Percentiles rank a stretch among this genome's conserved stretches.
phyloP scores from a whole-genome alignment of 2,329 filamentous ascomycete species.

The Nigrograna mackinnonii region DNA sequence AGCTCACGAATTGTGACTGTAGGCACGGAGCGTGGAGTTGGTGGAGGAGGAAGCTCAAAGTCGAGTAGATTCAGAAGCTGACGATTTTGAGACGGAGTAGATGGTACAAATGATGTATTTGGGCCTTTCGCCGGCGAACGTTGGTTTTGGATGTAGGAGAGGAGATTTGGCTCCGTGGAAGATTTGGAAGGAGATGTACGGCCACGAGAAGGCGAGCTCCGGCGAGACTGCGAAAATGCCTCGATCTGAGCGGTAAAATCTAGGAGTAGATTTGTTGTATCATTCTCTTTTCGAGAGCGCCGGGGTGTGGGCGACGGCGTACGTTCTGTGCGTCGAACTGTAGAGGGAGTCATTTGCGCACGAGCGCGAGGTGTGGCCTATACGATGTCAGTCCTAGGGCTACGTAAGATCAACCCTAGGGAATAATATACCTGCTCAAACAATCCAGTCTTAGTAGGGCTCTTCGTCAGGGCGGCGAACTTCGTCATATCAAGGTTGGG shows the following conservation, averaged over 20 bases:
- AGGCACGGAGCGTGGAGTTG: slow-evolving; percentile 88
- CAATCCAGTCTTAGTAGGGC: slow-evolving; percentile 46
- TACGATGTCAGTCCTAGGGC: slow-evolving; percentile 7
- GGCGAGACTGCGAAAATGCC: slow-evolving; percentile 49
- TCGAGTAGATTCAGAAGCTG: slow-evolving; percentile 60
- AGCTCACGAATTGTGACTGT: slow-evolving; percentile 90
- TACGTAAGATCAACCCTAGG: slow-evolving; percentile 1
- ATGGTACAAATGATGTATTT: slow-evolving; percentile 19
- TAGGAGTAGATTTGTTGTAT: slow-evolving; percentile 77
- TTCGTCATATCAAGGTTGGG: slow-evolving; percentile 77
- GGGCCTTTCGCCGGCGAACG: slow-evolving; percentile 33
- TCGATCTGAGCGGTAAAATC: slow-evolving; percentile 86
- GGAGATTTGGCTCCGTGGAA: slow-evolving; percentile 55
- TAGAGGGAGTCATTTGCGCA: slow-evolving; percentile 52
- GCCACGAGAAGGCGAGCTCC: slow-evolving; percentile 39
- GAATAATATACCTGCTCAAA: slow-evolving; percentile 24
- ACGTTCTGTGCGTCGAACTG: slow-evolving; percentile 47
- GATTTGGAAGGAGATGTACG: slow-evolving; percentile 56
- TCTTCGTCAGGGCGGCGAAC: slow-evolving; percentile 72
- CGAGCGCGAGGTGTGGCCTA: slow-evolving; percentile 39
- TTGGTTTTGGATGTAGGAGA: slow-evolving; percentile 35
- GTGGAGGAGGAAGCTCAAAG: slow-evolving; percentile 91
- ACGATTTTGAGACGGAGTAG: slow-evolving; percentile 34
- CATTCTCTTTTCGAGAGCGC: slow-evolving; percentile 51
- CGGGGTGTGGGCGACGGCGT: slow-evolving; percentile 59